A percentile compares a stretch with the other conserved stretches of the same genome.
phyloP scores from a whole-genome alignment of 1,139 yeast species.

The Scheffersomyces illinoinensis region DNA sequence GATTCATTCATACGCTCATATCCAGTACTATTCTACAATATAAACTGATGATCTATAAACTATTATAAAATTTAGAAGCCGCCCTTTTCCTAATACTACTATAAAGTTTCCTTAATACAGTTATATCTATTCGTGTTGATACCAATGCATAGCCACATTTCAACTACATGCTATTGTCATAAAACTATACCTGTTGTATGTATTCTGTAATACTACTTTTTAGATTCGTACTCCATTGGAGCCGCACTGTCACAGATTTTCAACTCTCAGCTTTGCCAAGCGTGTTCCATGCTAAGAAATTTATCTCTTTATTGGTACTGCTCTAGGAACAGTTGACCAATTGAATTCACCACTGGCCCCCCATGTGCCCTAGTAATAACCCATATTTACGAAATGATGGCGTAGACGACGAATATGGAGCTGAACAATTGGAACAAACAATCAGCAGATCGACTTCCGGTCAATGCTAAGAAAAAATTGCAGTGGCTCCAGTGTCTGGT shows the following conservation, averaged over 20 bases:
- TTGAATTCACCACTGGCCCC: neutral
- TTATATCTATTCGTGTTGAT: neutral
- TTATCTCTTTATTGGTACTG: neutral
- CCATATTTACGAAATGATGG: neutral
- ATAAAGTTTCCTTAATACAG: neutral
- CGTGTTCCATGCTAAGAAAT: neutral
- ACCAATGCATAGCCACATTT: neutral
- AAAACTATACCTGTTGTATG: neutral
- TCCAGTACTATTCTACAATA: neutral
- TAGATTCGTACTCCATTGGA: neutral
- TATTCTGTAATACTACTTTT: neutral
- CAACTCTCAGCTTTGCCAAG: neutral
- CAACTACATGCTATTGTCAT: neutral
- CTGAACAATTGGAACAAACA: neutral
- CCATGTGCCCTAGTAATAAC: neutral
- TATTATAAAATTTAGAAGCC: neutral
- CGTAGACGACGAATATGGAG: neutral
- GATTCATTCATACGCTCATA: neutral
- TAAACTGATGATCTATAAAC: neutral
- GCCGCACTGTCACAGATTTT: neutral
- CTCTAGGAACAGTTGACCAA: neutral
- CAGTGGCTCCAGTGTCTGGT: neutral
- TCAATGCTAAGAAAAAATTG: neutral
- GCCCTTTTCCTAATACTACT: neutral
- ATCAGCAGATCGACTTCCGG: neutral